Evolutionary conservation across 768 basidiomycete genomes (phyloP).

Genomic region (Suillus subluteus): DNA sequence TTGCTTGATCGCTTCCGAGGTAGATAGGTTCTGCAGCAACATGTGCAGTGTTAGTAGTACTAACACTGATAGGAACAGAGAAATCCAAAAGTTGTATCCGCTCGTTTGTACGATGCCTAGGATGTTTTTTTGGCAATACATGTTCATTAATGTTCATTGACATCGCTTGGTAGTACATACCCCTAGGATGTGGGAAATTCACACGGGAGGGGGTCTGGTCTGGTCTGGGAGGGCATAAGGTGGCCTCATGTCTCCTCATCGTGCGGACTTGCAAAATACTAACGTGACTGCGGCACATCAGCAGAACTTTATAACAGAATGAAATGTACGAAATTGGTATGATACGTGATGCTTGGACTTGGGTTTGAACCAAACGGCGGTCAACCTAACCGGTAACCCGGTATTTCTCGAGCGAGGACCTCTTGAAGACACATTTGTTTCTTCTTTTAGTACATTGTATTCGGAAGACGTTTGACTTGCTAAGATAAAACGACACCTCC

Average conservation of each 20-base stretch:
- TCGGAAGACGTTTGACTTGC: neutral
- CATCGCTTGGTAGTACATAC: no score
- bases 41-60: neutral
- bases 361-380: neutral
- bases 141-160: no score
- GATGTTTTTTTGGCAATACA: no score
- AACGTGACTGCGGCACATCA: neutral
- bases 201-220: neutral
- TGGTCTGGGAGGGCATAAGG: neutral
- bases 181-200: neutral
- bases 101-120: no score
- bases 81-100: neutral
- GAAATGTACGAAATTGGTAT: neutral
- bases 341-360: neutral
- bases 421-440: neutral
- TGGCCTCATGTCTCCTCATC: neutral
- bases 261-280: neutral
- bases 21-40: neutral
- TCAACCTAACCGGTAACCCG: neutral
- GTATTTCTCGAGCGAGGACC: neutral
- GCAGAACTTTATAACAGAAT: neutral
- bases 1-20: neutral
- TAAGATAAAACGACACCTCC: constrained; percentile 8
- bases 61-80: neutral
- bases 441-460: neutral